Conservation (phyloP, 805 yeast species). For the Barnettozyma wickerhamii region DNA sequence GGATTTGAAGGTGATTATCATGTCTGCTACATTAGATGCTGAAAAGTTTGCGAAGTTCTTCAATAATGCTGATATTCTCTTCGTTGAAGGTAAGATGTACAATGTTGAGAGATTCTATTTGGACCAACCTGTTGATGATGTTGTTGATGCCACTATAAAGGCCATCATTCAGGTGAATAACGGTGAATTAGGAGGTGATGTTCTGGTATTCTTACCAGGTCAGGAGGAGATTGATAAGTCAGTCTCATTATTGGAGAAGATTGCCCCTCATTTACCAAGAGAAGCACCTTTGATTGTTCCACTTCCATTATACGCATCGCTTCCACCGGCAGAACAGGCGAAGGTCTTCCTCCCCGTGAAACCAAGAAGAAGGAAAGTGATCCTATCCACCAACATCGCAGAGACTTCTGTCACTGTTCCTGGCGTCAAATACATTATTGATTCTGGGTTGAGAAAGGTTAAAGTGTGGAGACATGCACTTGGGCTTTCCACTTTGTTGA, state of each 20-base stretch:
- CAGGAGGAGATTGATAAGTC: slow-evolving; percentile 96
- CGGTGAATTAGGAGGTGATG: slow-evolving; percentile 77
- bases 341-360: slow-evolving; percentile 68
- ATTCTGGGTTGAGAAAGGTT: slow-evolving; percentile 88
- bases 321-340: slow-evolving; percentile 80
- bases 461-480: slow-evolving; percentile 93
- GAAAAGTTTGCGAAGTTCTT: slow-evolving; percentile 78
- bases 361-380: slow-evolving; percentile 73
- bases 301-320: slow-evolving; percentile 88
- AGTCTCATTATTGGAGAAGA: slow-evolving; percentile 51
- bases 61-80: slow-evolving; percentile 73
- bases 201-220: slow-evolving; percentile 90
- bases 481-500: slow-evolving; percentile 87
- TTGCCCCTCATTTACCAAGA: slow-evolving; percentile 63
- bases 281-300: slow-evolving; percentile 75
- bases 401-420: slow-evolving; percentile 96
- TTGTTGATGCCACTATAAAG: slow-evolving; percentile 74
- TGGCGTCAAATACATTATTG: slow-evolving; percentile 90
- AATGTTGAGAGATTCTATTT: slow-evolving; percentile 75
- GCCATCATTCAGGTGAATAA: slow-evolving; percentile 74
- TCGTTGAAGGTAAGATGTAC: slow-evolving; percentile 85
- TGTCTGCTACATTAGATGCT: slow-evolving; percentile 98
- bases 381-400: slow-evolving; percentile 92
- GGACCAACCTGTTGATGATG: slow-evolving; percentile 64
- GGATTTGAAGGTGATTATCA: slow-evolving; percentile 67